Percentiles rank a stretch among this genome's conserved stretches.
These are phyloP conservation scores for Tuber brumale DNA, from an alignment of 495 filamentous ascomycete genomes.

Conservation along the genomic window DNA sequence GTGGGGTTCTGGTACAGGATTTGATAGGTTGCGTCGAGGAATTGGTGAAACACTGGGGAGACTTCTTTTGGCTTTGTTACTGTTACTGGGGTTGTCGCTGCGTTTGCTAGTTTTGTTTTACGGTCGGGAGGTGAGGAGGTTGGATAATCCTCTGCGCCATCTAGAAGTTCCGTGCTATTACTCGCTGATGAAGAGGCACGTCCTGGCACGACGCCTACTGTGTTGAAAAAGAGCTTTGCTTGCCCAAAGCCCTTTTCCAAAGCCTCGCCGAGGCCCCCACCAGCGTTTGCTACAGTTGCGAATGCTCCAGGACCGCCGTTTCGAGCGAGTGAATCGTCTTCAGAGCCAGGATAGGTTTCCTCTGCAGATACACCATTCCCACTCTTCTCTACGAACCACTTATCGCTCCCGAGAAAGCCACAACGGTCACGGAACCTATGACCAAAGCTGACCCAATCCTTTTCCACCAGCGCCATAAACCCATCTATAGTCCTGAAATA, in stretches of 20 bases:
- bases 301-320: slow-evolving; percentile 13
- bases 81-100: slow-evolving; percentile 21
- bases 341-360: slow-evolving; percentile 14
- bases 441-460: slow-evolving; percentile 96
- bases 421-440: slow-evolving; percentile 93
- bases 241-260: slow-evolving; percentile 80
- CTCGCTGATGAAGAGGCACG: slow-evolving; percentile 22
- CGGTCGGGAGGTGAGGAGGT: slow-evolving; percentile 25
- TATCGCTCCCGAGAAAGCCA: slow-evolving; percentile 78
- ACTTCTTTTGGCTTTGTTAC: slow-evolving; percentile 60
- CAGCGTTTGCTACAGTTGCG: slow-evolving; percentile 10
- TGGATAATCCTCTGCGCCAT: slow-evolving; percentile 23
- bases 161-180: slow-evolving; percentile 14
- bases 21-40: slow-evolving; percentile 91
- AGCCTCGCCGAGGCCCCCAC: slow-evolving; percentile 55
- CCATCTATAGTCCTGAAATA: slow-evolving; percentile 94
- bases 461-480: slow-evolving; percentile 91
- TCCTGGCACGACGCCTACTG: slow-evolving; percentile 40
- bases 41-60: slow-evolving; percentile 97
- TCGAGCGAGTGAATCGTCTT: slow-evolving; percentile 26
- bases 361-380: slow-evolving; percentile 26
- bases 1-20: slow-evolving; percentile 78
- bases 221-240: slow-evolving; percentile 81
- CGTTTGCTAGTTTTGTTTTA: slow-evolving; percentile 24
- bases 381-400: slow-evolving; percentile 67